Evolutionary conservation across 805 yeast species (phyloP).

Genomic region (Candida maris): DNA sequence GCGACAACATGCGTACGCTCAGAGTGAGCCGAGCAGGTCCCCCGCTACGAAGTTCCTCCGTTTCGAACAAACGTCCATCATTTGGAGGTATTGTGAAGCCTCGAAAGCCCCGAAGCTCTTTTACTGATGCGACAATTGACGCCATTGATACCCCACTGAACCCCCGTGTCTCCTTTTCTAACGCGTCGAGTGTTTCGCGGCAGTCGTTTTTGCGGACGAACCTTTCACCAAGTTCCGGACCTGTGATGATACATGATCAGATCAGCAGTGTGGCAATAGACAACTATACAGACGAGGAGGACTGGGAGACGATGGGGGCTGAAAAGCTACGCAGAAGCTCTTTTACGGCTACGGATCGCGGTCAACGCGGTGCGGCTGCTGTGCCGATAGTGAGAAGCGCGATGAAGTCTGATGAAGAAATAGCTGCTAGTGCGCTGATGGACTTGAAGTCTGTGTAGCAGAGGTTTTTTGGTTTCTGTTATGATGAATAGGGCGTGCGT

Average conservation of each 20-base stretch:
- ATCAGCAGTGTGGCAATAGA: conserved; percentile 33
- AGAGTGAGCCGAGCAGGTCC: conserved; percentile 21
- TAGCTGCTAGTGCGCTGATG: conserved; percentile 35
- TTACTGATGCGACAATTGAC: conserved; percentile 29
- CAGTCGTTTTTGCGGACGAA: conserved; percentile 39
- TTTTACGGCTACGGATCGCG: conserved; percentile 16
- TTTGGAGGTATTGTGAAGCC: conserved; percentile 35
- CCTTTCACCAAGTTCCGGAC: conserved; percentile 27
- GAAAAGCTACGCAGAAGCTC: conserved; percentile 42
- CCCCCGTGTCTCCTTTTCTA: conserved; percentile 34
- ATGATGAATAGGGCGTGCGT: no score
- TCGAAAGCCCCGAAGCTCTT: conserved; percentile 31
- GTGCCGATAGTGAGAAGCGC: conserved; percentile 14
- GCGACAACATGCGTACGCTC: conserved; percentile 6
- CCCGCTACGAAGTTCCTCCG: conserved; percentile 11
- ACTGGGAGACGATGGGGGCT: conserved; percentile 91
- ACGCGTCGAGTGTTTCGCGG: conserved; percentile 31
- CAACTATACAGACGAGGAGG: conserved; percentile 90
- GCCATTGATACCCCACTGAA: conserved; percentile 27
- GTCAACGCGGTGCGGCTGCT: conserved; percentile 8
- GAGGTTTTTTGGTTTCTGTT: no score
- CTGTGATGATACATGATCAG: conserved; percentile 25
- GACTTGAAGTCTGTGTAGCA: conserved; percentile 29
- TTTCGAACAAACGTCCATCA: conserved; percentile 27
- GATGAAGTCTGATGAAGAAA: conserved; percentile 28